Evolutionary conservation across 257 asterid species (phyloP), one percentile per base, ranked within the genome.

Genomic region (Ligustrum vulgare): DNA sequence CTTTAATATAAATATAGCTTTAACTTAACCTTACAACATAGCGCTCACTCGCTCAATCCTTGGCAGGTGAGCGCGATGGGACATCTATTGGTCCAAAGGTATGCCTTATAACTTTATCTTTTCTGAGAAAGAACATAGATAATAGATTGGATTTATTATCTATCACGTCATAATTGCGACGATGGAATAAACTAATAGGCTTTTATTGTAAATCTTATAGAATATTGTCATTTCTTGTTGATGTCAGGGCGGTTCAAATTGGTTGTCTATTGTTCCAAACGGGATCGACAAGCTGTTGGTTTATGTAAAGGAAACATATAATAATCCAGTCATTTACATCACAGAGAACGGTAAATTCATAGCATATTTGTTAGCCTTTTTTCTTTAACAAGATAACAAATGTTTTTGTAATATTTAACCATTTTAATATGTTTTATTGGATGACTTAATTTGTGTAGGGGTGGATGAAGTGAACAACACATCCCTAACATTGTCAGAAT

Each of bases 71-170:
- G 0, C 54, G 71, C 4, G 39, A 58, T n/a, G 78, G 70, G 37
- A 47, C 69, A 1, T n/a, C 34, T 16, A 78, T 78, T 39, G 81
- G 81, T 51, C 62, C 41, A 49, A 6, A 2, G 81, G 81, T 78
- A 15, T 15, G 22, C 20, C 6, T 49, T 16, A 16, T 6, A 4
- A 5, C 22, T 6, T 49, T 16, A 8, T 6, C 20, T 41, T 11
- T 12, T 11, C 2, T 11, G 0, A 41, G 49, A 41, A 41, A 11
- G 51, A 43, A 43, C 4, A 43, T 1, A 3, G 18, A 43, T 0
- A 37, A 37, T 43, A 43, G 6, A 43, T 12, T 12, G 5, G 47
- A 41, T 41, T 41, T 9, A 41, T 41, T n/a, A n/a, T n/a, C 13
- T 37, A 37, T 37, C 12, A 3, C 13, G 13, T 37, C 8, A 13